Base-by-base conservation (phyloP, 352 stramenopile species). In the Paralagenidium karlingii region DNA sequence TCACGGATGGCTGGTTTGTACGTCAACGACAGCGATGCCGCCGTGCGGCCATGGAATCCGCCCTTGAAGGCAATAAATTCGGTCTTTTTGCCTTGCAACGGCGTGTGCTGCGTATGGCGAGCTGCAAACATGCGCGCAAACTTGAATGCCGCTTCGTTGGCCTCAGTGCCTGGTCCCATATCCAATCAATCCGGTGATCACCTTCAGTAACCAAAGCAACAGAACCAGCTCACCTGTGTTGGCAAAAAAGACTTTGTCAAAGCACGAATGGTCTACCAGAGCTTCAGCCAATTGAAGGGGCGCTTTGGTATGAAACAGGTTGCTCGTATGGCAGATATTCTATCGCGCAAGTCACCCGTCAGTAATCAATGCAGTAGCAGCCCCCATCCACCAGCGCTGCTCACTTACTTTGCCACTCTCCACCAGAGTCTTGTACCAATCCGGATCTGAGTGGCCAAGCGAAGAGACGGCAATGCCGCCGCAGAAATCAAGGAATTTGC, bases 231-330 rank as follows among this genome's bases (percentile, higher is more conserved):
- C 86, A n/a, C n/a, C n/a, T 2, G 76, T 96, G 62, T 99, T 99
- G 58, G 84, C 97, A 65, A 99, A 98, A 65, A 99, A 99, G n/a
- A 93, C 94, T 57, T 96, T 97, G 58, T 93, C 79, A 44, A 98
- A 94, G 30, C 70, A 74, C n/a, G 82, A 97, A 54, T 97, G 97
- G 47, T 96, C 78, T 43, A 96, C 85, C 5, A 99, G 69, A 61
- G 76, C 96, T 51, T 96, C 81, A 18, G 94, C 95, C 18, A 99
- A 65, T 33, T 91, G 59, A 22, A 94, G 82, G 41, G 96, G 91
- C 29, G 86, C 60, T n/a, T 83, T 69, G 13, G 94, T 96, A 52
- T 97, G 96, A 67, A 98, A 99, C 36, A 98, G 64, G 61, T 99
- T 99, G 63, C 67, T 94, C 45, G 96, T 86, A 53, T 99, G 95